These are phyloP conservation scores for Verticillium dahliae DNA, from an alignment of 2,329 filamentous ascomycete species.

Conservation along the genomic window DNA sequence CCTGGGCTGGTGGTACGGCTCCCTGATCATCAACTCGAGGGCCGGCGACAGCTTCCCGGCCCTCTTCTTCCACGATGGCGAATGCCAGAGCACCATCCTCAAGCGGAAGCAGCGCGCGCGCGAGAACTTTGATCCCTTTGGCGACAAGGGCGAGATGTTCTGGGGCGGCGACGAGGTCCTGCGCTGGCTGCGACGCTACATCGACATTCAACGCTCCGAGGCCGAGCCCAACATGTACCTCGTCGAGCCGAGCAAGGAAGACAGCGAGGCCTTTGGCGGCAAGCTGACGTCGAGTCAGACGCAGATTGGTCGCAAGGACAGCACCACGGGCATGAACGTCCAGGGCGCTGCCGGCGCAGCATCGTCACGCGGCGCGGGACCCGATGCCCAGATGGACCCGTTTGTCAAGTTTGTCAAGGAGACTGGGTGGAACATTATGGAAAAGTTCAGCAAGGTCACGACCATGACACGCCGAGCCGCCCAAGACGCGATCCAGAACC, in stretches of 20 bases:
- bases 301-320: slow-evolving; percentile 33
- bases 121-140: slow-evolving; percentile 87
- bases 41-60: slow-evolving; percentile 91
- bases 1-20: slow-evolving; percentile 97
- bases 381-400: slow-evolving; percentile 82
- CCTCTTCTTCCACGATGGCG: slow-evolving; percentile 94
- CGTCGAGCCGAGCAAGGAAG: slow-evolving; percentile 79
- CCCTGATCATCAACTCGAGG: slow-evolving; percentile 84
- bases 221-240: slow-evolving; percentile 89
- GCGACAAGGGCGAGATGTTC: slow-evolving; percentile 78
- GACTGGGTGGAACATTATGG: slow-evolving; percentile 90
- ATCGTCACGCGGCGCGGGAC: slow-evolving; percentile 20
- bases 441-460: slow-evolving; percentile 95
- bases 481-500: slow-evolving; percentile 86
- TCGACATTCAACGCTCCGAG: slow-evolving; percentile 72
- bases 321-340: slow-evolving; percentile 19
- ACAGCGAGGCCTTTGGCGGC: slow-evolving; percentile 72
- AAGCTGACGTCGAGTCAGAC: slow-evolving; percentile 45
- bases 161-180: slow-evolving; percentile 97
- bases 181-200: slow-evolving; percentile 81
- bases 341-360: slow-evolving; percentile 24
- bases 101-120: slow-evolving; percentile 82
- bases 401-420: slow-evolving; percentile 92
- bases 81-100: slow-evolving; percentile 91
- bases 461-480: slow-evolving; percentile 91